A percentile compares a stretch with the other conserved stretches of the same genome.
These are phyloP conservation scores for Podaxis pistillaris DNA, from an alignment of 768 basidiomycete genomes.

Conservation along the genomic window DNA sequence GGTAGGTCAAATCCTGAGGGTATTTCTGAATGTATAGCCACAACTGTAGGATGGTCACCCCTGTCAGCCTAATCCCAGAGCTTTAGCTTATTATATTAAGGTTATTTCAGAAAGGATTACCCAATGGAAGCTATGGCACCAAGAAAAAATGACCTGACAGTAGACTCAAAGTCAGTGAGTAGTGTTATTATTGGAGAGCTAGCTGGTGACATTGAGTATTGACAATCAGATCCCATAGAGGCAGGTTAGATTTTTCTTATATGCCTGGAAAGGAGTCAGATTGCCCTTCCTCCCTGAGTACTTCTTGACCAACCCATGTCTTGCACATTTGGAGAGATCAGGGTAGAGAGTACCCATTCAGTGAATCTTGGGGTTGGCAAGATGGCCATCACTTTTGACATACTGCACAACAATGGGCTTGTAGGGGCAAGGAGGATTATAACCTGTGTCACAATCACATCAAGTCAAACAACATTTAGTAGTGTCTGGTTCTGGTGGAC, in stretches of 20 bases:
- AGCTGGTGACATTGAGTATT: background rate
- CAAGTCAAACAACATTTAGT: slow-evolving; percentile 54
- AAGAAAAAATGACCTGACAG: slow-evolving; percentile 7
- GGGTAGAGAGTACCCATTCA: slow-evolving; percentile 64
- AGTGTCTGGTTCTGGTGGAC: slow-evolving; percentile 62
- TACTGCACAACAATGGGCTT: slow-evolving; percentile 69
- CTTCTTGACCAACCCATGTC: slow-evolving; percentile 62
- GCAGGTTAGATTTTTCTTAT: too few species aligned
- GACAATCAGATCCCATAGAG: background rate
- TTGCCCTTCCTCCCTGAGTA: slow-evolving; percentile 68
- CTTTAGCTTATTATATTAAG: background rate
- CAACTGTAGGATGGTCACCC: slow-evolving; percentile 6
- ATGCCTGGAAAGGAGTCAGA: background rate
- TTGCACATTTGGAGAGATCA: slow-evolving; percentile 75
- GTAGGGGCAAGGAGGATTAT: slow-evolving; percentile 57
- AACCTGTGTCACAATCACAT: slow-evolving; percentile 51
- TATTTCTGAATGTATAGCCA: slow-evolving; percentile 13
- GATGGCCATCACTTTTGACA: slow-evolving; percentile 51
- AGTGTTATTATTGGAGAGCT: background rate
- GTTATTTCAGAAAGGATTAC: background rate
- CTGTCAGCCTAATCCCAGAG: slow-evolving; percentile 1
- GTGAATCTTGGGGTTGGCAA: slow-evolving; percentile 50
- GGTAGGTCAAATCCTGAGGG: background rate
- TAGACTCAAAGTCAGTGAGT: slow-evolving; percentile 2
- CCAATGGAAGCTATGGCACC: slow-evolving; percentile 9